Base-by-base conservation (phyloP, 2,329 filamentous ascomycete species). In the Colletotrichum acutatum region DNA sequence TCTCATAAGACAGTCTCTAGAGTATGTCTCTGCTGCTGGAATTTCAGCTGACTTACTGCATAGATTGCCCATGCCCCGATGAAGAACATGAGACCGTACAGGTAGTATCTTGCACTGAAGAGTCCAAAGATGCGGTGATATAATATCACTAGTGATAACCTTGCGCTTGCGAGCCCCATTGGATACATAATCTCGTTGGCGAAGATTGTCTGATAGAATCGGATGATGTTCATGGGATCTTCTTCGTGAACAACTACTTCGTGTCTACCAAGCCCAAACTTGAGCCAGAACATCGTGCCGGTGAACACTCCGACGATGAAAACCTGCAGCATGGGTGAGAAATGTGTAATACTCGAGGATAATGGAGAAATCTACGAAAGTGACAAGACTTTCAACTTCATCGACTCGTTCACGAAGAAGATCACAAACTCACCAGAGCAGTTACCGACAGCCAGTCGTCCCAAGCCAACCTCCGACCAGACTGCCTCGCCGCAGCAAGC, bases 121-220 rank as follows among this genome's bases (percentile, higher is more conserved):
- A 73, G 71, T 4, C 71, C 71, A 26, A 73, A 73, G 16, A 73
- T 71, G 7, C 71, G 60, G 14, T 73, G 56, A 19, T 73, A 73
- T 2, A 73, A 22, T 3, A 73, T 22, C 9, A 73, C 71, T 5
- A 73, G 71, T 11, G 71, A 73, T 6, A 73, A 28, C 12, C 66
- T 26, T 7, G 71, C 66, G 34, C 11, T 37, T 7, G 66, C 56
- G 2, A 73, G 22, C 12, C 60, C 67, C 9, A 73, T 22, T 1
- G 71, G 60, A 11, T 73, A 73, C 22, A 73, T 7, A 2, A 73
- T 65, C 14, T 73, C 71, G 28, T 73, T 73, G 12, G 71, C 71
- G 60, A 56, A 73, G 53, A 73, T 73, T 2, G 71, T 73, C 24
- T 73, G 54, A 19, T 56, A 73, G n/a, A 73, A 73, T 4, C 19